Evolutionary conservation across 257 asterid genomes (phyloP), one percentile per base, ranked within the genome.

Genomic region (Fraxinus pennsylvanica): DNA sequence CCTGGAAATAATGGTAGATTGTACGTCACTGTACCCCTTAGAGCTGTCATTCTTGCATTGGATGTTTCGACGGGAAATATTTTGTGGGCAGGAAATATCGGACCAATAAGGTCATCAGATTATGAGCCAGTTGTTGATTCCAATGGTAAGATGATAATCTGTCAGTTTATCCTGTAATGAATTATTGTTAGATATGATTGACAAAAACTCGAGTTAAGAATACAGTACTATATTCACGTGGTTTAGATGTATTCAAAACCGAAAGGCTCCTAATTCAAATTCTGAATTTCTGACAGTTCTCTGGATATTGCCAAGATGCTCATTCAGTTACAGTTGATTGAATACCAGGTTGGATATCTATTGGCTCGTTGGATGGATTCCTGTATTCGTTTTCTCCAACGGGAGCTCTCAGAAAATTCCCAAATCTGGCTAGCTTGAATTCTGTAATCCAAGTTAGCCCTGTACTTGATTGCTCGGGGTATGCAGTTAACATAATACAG

Each of bases 341-440:
- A 77, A 82, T 75, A 68, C 76, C 89, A 96, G 97, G 99, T 59
- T 96, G 99, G 99, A 86, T 96, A 87, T 92, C 97, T 36, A 82
- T 88, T 71, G 98, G 99, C 43, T 96, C 99, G 8, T 80, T 93
- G 88, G 97, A 96, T 54, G 97, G 99, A 27, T 89, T 76, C 80
- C 89, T 96, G 32, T 96, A 96, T 77, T 96, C 97, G 4, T 93
- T 92, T 88, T 96, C 99, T 1, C 95, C 90, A 4, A 69, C 83
- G 3, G 98, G 99, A 57, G 85, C 38, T 73, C 86, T 84, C 54
- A 88, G 73, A 68, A 96, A 84, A 77, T 92, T 90, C 79, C 94
- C 97, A 14, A 76, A 73, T 78, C 84, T 73, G 1, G 86, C 81
- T 14, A 75, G 77, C 78, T 76, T 78, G 84, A 84, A 77, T 68